Conservation (phyloP, 2,329 filamentous ascomycete species). For the Immersiporthe knoxdaviesiana region DNA sequence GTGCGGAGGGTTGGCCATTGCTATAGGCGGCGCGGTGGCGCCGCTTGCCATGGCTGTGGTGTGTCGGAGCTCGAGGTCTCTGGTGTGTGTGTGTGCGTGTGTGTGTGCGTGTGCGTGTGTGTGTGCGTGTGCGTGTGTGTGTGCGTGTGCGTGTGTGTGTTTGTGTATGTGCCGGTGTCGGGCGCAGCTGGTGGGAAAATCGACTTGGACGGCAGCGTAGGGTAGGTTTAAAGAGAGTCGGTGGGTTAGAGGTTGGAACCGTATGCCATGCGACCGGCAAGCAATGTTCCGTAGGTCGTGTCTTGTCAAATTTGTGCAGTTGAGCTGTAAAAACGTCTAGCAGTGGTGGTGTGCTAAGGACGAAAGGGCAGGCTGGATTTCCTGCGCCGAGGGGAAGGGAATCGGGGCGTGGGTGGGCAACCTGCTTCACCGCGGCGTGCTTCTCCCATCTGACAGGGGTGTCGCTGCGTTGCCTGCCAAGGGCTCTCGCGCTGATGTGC, state of each 20-base stretch:
- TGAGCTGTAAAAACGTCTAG: background rate
- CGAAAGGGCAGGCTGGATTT: constrained; percentile 8
- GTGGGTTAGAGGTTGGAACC: constrained; percentile 6
- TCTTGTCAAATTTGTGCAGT: constrained; percentile 15
- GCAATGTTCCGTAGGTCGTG: constrained; percentile 21
- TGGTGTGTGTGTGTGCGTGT: background rate
- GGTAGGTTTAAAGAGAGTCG: background rate
- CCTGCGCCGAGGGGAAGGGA: constrained; percentile 10
- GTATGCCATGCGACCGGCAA: constrained; percentile 15
- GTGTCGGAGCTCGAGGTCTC: background rate
- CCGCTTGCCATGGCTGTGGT: constrained; percentile 53
- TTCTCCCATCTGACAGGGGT: constrained; percentile 4
- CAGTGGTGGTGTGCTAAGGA: constrained; percentile 19
- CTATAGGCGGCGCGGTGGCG: constrained; percentile 52
- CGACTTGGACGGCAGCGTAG: background rate
- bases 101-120: background rate
- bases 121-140: background rate
- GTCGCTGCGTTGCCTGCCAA: background rate
- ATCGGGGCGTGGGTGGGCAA: constrained; percentile 9
- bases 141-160: background rate
- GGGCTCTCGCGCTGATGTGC: background rate
- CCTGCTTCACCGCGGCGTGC: constrained; percentile 1
- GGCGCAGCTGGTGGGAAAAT: constrained; percentile 21
- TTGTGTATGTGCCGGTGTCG: constrained; percentile 9
- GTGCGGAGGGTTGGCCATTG: constrained; percentile 53